Base-by-base conservation (phyloP, 2,329 filamentous ascomycete species). In the Cladosporium oxysporum region DNA sequence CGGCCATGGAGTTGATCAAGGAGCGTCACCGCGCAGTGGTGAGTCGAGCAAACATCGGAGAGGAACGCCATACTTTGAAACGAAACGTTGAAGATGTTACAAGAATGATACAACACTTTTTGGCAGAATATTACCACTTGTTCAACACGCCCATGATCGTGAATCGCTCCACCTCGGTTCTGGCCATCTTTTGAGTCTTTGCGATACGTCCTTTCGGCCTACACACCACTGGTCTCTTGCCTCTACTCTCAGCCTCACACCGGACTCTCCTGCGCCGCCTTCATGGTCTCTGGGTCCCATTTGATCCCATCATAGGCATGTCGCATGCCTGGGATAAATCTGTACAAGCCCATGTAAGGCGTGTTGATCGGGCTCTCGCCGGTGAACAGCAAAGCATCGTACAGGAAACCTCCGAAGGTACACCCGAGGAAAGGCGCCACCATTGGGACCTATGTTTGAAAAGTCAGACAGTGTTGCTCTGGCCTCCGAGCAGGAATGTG, bases 351-450 rank as follows among this genome's bases (percentile, higher is more conserved):
- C 72, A 90, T 75, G 78, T 82, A 88, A 0, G 88, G 88, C 0
- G 83, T 87, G 77, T 92, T 92, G 70, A 92, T 82, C 0, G 89
- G 89, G 69, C 85, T 90, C n/a, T 88, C 76, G 3, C 90, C 90
- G 0, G 87, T 90, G 74, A 88, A 92, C 47, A 92, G 80, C 74
- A 91, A 86, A 1, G 85, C 73, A 74, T 91, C 88, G 73, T 91
- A 91, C 28, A 91, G 70, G 74, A 88, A 87, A 2, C 86, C 89
- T 3, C 89, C 89, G 69, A 89, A 86, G 0, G 82, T 76, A 70
- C 83, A 86, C 5, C 90, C 90, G 11, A 85, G 75, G 73, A 92
- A 91, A 0, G 90, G 90, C 2, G 88, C 84, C 4, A 92, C 86
- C 81, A 92, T 90, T 0, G 90, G 90, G 23, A 92, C 61, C 61